Base-by-base conservation (phyloP, 306 rosid genomes). In the Casuarina cunninghamiana region DNA sequence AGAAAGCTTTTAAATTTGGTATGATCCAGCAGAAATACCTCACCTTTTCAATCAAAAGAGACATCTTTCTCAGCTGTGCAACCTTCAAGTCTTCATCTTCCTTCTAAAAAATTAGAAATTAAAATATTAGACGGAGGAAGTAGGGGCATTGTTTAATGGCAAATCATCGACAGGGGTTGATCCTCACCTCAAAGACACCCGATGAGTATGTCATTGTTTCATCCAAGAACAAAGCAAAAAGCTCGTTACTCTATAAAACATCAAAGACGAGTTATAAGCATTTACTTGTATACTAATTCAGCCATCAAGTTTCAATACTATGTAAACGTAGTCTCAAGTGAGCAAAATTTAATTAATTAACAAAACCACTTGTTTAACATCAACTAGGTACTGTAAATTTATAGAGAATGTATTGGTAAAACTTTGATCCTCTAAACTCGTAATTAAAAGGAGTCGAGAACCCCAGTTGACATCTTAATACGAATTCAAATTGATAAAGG, bases 131-230 rank as follows among this genome's bases (percentile, higher is more conserved):
- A 10, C 17, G 75, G 60, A 78, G 76, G 26, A 16, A 46, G 39
- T 39, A 51, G 11, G 44, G 73, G 53, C 53, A 19, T 68, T 61
- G 69, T 72, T 66, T 13, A 16, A 9, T 11, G 46, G 61, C 51
- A 63, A 49, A 67, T 17, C 32, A 46, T 37, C 21, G 67, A 69
- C 45, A 55, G 53, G 17, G 51, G 16, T 35, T 57, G 35, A 74
- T 35, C 49, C 90, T 79, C 72, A 90, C 98, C 98, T 92, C 85
- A 80, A 94, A 94, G 67, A 92, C 78, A 3, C 92, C 98, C 69
- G 87, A 86, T 44, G 98, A 92, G 78, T 90, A 92, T 46, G 97
- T 89, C 97, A 92, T 94, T 63, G 97, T 87, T 69, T 92, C 93
- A 35, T 92, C 98, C 89, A 94, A 84, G 91, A 94, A 89, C 55